Evolutionary conservation across 2,329 filamentous ascomycete genomes (phyloP).

Genomic region (Myriosclerotinia duriaeana): DNA sequence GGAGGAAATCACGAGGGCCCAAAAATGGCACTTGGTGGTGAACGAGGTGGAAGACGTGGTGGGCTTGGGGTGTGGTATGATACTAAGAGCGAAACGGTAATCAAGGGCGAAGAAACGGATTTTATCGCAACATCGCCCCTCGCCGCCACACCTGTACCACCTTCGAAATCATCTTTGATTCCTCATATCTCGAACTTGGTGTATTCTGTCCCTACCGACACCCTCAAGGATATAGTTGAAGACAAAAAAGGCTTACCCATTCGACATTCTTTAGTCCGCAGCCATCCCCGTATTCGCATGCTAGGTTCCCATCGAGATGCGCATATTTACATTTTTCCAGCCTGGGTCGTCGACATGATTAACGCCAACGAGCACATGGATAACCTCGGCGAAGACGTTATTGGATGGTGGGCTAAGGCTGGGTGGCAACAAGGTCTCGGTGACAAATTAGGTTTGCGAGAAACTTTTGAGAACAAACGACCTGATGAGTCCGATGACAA

Average conservation of each 20-base stretch:
- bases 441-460: slow-evolving; percentile 71
- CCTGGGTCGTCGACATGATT: slow-evolving; percentile 86
- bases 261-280: slow-evolving; percentile 72
- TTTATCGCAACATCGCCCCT: slow-evolving; percentile 80
- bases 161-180: slow-evolving; percentile 64
- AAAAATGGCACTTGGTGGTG: slow-evolving; percentile 52
- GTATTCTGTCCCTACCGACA: slow-evolving; percentile 85
- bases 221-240: slow-evolving; percentile 78
- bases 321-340: slow-evolving; percentile 91
- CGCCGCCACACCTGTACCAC: slow-evolving; percentile 54
- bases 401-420: slow-evolving; percentile 95
- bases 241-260: slow-evolving; percentile 71
- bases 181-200: slow-evolving; percentile 73
- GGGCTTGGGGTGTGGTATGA: slow-evolving; percentile 90
- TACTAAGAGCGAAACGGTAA: slow-evolving; percentile 71
- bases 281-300: slow-evolving; percentile 75
- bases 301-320: slow-evolving; percentile 83
- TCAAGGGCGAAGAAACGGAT: slow-evolving; percentile 91
- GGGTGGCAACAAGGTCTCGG: slow-evolving; percentile 82
- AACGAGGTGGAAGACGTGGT: slow-evolving; percentile 64
- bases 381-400: slow-evolving; percentile 84
- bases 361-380: slow-evolving; percentile 77
- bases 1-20: slow-evolving; percentile 49
- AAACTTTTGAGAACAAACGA: slow-evolving; percentile 57
- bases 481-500: slow-evolving; percentile 44